Percentiles rank a stretch among this genome's conserved stretches.
Evolutionary conservation across 2,329 filamentous ascomycete genomes (phyloP).

Genomic region (Aspergillus sp.): DNA sequence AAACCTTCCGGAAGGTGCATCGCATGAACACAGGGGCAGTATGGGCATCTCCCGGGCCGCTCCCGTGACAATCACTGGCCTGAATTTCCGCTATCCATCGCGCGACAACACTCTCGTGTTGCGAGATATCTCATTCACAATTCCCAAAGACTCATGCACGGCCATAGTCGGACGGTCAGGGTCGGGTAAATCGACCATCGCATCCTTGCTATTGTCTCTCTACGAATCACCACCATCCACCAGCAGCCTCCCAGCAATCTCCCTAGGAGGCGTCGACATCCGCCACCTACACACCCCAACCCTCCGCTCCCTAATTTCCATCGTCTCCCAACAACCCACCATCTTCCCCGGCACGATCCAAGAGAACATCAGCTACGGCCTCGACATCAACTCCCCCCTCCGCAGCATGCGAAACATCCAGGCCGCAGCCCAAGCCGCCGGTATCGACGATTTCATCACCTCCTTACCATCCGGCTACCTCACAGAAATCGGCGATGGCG

Average conservation of each 20-base stretch:
- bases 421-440: constrained; percentile 50
- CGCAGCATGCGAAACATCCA: constrained; percentile 42
- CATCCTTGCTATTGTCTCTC: constrained; percentile 66
- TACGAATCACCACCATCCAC: constrained; percentile 44
- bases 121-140: constrained; percentile 56
- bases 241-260: constrained; percentile 40
- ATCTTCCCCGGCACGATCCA: constrained; percentile 46
- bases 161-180: constrained; percentile 80
- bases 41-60: constrained; percentile 35
- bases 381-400: constrained; percentile 50
- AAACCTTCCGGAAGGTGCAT: constrained; percentile 48
- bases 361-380: constrained; percentile 66
- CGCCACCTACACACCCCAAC: constrained; percentile 51
- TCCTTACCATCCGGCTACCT: constrained; percentile 65
- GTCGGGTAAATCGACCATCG: constrained; percentile 83
- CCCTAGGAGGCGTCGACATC: constrained; percentile 48
- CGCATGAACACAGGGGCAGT: constrained; percentile 53
- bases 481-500: constrained; percentile 71
- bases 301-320: constrained; percentile 56
- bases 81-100: constrained; percentile 67
- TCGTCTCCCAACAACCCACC: constrained; percentile 57
- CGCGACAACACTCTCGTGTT: constrained; percentile 51
- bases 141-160: constrained; percentile 58
- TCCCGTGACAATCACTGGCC: constrained; percentile 53
- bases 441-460: constrained; percentile 69